Conservation (phyloP, 768 basidiomycete genomes). For the Leucosporidium creatinivorum region DNA sequence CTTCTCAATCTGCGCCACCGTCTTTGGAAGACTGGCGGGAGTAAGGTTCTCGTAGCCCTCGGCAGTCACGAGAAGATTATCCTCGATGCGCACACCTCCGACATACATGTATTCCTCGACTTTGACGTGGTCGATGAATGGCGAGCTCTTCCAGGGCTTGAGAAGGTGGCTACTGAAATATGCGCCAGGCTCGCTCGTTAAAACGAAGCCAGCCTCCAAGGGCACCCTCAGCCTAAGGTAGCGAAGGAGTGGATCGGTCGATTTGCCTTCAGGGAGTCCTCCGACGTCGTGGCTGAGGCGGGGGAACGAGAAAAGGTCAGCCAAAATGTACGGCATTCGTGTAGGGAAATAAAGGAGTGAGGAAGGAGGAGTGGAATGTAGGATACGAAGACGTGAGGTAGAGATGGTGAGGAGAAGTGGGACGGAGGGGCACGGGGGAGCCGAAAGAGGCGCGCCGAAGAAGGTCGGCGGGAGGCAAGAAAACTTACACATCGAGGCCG, state of each 20-base stretch:
- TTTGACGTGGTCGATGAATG: conserved; percentile 61
- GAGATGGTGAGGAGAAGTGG: no score
- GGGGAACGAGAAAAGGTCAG: background rate
- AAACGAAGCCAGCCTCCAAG: conserved; percentile 71
- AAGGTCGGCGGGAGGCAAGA: conserved; percentile 64
- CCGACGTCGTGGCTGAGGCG: conserved; percentile 15
- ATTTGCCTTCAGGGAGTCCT: conserved; percentile 32
- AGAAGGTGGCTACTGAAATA: conserved; percentile 44
- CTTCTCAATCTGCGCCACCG: conserved; percentile 70
- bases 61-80: conserved; percentile 68
- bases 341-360: no score
- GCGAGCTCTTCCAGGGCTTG: conserved; percentile 56
- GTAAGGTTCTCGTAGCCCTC: conserved; percentile 77
- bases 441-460: background rate
- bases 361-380: no score
- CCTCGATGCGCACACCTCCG: conserved; percentile 90
- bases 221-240: conserved; percentile 72
- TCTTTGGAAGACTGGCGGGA: conserved; percentile 59
- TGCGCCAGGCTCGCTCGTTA: conserved; percentile 47
- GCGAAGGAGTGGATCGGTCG: conserved; percentile 52
- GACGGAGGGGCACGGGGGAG: no score
- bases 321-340: no score
- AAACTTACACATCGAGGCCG: conserved; percentile 66
- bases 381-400: no score
- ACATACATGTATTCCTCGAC: conserved; percentile 67